Evolutionary conservation across 176 grass and related monocot species (phyloP), one percentile per base, ranked within the genome.

Genomic region (Stipa capillata): DNA sequence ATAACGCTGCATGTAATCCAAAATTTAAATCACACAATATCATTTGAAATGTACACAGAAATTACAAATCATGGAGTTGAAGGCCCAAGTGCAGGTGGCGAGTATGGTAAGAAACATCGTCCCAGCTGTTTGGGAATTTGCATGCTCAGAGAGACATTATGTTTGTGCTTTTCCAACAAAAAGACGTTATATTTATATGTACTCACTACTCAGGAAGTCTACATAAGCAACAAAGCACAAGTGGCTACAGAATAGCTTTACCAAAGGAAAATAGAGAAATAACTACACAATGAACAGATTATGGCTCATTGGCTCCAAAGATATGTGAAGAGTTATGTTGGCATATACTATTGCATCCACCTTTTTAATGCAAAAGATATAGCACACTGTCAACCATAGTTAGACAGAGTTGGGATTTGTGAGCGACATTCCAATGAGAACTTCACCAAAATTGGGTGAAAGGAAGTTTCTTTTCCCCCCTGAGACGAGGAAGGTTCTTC

Each of bases 1-100:
- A 29, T 72, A 94, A 24, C 17, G 59, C 91, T 97, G 81, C 34
- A 88, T 44, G 27, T 69, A 69, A 80, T 84, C n/a, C 15, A 80
- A 74, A 80, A 74, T 60, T 61, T 33, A 74, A 39, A 84, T 60
- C 10, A 79, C 9, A 73, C 20, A 25, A 0, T 66, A 67, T 58
- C 62, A 41, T 49, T 59, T 52, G 18, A 17, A 61, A 33, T 5
- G 2, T n/a, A 36, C 20, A 59, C 66, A 43, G 5, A 59, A 84
- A 52, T 66, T 58, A 17, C 0, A 23, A 47, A 40, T 51, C 17
- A 58, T 49, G 39, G 18, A 40, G 53, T 28, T 43, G 59, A 51
- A 73, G 7, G 12, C 29, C 48, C 21, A 58, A 57, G 47, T 4
- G 6, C 43, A 73, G 16, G 65, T 41, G 17, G 17, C 16, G 43